These are phyloP conservation scores for Tubosaeta sp. DNA, from an alignment of 768 basidiomycete species.

Conservation along the genomic window DNA sequence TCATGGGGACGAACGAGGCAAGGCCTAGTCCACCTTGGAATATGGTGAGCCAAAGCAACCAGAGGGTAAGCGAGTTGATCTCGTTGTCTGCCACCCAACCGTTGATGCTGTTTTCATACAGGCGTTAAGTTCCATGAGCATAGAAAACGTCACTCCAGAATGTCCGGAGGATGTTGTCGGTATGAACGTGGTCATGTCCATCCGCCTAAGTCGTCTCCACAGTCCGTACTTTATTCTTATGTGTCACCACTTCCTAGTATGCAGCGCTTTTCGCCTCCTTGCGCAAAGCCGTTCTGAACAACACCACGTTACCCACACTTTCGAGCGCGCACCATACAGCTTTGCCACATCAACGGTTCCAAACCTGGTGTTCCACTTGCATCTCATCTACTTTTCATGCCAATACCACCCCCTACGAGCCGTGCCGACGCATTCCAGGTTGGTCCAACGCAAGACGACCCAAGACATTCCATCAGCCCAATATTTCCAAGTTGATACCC, in stretches of 20 bases:
- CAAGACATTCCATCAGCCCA: slow-evolving; percentile 48
- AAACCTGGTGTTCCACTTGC: slow-evolving; percentile 40
- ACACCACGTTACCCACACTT: slow-evolving; percentile 44
- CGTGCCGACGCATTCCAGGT: slow-evolving; percentile 21
- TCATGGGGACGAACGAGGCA: too few relatives aligned
- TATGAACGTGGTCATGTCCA: too few relatives aligned
- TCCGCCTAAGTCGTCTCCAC: slow-evolving; percentile 34
- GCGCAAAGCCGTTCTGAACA: slow-evolving; percentile 9
- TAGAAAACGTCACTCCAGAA: slow-evolving; percentile 58
- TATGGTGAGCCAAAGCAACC: slow-evolving; percentile 61
- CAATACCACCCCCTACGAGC: slow-evolving; percentile 38
- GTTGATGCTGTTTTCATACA: slow-evolving; percentile 19
- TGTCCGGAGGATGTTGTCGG: too few relatives aligned
- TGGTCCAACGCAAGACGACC: slow-evolving; percentile 57
- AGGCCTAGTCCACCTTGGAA: slow-evolving; percentile 49
- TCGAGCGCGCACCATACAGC: slow-evolving; percentile 27
- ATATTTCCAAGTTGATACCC: slow-evolving; percentile 30
- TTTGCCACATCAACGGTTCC: slow-evolving; percentile 30
- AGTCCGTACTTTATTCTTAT: background rate
- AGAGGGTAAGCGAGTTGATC: slow-evolving; percentile 50
- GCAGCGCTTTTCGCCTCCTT: slow-evolving; percentile 55
- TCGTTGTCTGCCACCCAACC: slow-evolving; percentile 58
- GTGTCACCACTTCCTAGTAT: slow-evolving; percentile 38
- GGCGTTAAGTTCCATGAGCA: slow-evolving; percentile 54
- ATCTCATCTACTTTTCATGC: slow-evolving; percentile 52